Evolutionary conservation across 73 alveolate species (phyloP), one percentile per base, ranked within the genome.

Genomic region (Tetrahymena borealis): DNA sequence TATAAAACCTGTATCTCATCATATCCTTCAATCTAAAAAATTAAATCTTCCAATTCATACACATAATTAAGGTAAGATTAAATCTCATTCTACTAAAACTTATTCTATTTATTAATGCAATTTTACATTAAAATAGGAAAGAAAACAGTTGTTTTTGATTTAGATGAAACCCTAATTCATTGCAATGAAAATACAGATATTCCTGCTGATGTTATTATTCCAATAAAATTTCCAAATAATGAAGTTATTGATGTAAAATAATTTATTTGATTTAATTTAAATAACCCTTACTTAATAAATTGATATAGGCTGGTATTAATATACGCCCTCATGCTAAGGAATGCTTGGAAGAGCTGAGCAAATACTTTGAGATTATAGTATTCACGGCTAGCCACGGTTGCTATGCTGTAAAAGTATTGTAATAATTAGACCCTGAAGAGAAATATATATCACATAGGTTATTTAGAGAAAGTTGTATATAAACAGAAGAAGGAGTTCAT

Each of bases 281-380:
- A 39, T 7, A 39, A 39, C 12, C 43, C 12, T 12, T 12, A 15
- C 16, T 20, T 85, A 42, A n/a, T 2, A 35, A 32, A 33, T 40
- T n/a, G 31, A 38, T 16, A 28, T 93, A 93, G 96, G 96, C 96
- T 15, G 92, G 94, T 11, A 93, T 95, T 18, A 95, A 95, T 38
- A 90, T 95, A 11, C 60, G 97, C 38, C 97, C 97, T 8, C 90
- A 60, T 93, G 97, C 94, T 10, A 43, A 42, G n/a, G 93, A 95
- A 38, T 91, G 91, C 33, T n/a, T 95, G 33, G 78, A 79, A 90
- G 91, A 94, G 33, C 78, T 91, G 40, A 95, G 94, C 38, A 91
- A 94, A 79, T 78, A 91, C 33, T 95, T 40, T 93, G 91, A 93
- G 32, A 78, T 95, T 36, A 90, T 91, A 11, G 96, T 95, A 13